Percentiles rank a stretch among this genome's conserved stretches.
These are phyloP conservation scores for Trichothecium sympodiale DNA, from an alignment of 2,329 filamentous ascomycete species.

Conservation along the genomic window DNA sequence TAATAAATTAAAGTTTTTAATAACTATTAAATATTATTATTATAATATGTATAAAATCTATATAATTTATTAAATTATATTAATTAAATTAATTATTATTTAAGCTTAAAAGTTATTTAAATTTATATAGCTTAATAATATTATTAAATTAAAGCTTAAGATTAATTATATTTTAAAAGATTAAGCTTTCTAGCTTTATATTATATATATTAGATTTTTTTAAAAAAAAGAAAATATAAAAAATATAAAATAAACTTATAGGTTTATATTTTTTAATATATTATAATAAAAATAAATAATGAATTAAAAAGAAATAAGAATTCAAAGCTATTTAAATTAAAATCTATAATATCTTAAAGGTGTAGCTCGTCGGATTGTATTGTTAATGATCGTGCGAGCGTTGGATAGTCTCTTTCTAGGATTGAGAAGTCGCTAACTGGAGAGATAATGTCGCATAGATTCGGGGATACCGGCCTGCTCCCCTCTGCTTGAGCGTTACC, in stretches of 20 bases:
- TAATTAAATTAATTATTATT: constrained; percentile 1
- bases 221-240: not conserved
- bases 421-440: constrained; percentile 4
- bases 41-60: constrained; percentile 1
- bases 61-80: constrained; percentile 1
- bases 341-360: too few species aligned
- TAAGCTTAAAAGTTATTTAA: not conserved
- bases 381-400: not conserved
- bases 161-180: constrained; percentile 1
- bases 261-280: not conserved
- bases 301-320: too few species aligned
- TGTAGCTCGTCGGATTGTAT: constrained; percentile 1
- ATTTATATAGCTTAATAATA: not conserved
- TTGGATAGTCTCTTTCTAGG: not conserved
- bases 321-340: too few species aligned
- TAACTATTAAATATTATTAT: not conserved
- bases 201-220: too few species aligned
- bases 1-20: constrained; percentile 1
- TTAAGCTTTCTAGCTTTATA: too few species aligned
- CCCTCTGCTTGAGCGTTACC: not conserved
- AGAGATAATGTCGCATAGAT: constrained; percentile 3
- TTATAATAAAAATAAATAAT: constrained; percentile 2
- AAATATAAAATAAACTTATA: not conserved
- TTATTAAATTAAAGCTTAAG: not conserved
- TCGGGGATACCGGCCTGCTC: not conserved